A percentile compares a stretch with the other conserved stretches of the same genome.
phyloP scores from a whole-genome alignment of 371 early-diverging fungal genomes.

The Rhizopus delemar region DNA sequence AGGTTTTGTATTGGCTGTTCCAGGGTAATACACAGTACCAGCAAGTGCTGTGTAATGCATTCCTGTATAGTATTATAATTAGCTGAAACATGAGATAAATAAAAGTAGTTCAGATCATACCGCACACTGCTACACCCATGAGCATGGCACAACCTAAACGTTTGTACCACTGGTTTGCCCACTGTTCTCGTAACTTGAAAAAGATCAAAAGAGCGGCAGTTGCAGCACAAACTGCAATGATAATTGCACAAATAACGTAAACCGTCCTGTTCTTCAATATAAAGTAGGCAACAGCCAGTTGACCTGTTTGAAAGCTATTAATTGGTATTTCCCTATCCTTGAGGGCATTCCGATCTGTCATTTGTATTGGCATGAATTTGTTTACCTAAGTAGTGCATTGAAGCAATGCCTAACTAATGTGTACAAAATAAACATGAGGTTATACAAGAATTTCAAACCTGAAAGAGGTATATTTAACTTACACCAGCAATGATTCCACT shows the following conservation, averaged over 20 bases:
- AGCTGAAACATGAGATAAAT: background rate
- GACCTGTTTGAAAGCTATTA: constrained; percentile 23
- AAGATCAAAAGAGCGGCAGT: constrained; percentile 43
- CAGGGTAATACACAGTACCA: constrained; percentile 39
- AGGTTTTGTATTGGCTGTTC: constrained; percentile 13
- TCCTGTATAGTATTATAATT: constrained; percentile 20
- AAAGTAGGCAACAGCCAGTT: constrained; percentile 46
- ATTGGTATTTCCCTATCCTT: no score
- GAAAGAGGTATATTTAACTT: constrained; percentile 10
- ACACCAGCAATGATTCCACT: constrained; percentile 50
- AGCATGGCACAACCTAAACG: constrained; percentile 43
- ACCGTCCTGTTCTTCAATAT: constrained; percentile 20
- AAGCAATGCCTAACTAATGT: constrained; percentile 35
- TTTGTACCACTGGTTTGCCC: constrained; percentile 52
- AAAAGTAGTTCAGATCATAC: constrained; percentile 19
- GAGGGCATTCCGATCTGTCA: no score
- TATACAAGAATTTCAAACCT: background rate
- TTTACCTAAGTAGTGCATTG: constrained; percentile 52
- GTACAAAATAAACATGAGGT: background rate
- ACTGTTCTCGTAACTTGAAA: constrained; percentile 48
- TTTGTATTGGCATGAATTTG: background rate
- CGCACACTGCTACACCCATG: constrained; percentile 48
- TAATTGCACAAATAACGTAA: constrained; percentile 34
- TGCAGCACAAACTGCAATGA: constrained; percentile 40
- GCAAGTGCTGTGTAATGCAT: constrained; percentile 52